phyloP scores from a whole-genome alignment of 306 rosid genomes.

The Vicia sativa region DNA sequence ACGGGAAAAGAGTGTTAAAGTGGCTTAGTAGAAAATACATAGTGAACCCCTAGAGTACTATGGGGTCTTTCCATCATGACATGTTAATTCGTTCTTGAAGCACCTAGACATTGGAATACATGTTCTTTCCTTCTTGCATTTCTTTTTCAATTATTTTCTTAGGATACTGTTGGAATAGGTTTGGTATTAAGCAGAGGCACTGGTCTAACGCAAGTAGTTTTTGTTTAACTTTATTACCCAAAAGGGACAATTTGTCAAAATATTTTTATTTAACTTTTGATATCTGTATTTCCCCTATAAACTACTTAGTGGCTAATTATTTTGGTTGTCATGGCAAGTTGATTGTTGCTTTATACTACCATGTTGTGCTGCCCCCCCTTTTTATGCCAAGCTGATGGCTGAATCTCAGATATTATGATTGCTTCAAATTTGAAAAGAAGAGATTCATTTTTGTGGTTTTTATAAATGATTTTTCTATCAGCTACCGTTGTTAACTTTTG shows the following conservation, averaged over 20 bases:
- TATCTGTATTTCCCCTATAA: not conserved
- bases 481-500: not conserved
- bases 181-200: too few relatives aligned
- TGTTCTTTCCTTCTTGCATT: too few relatives aligned
- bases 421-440: slow-evolving; percentile 1
- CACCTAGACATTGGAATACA: not conserved
- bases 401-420: not conserved
- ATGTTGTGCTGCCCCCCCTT: not conserved
- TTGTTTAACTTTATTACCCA: too few relatives aligned
- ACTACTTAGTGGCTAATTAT: not conserved
- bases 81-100: not conserved
- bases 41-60: too few relatives aligned
- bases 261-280: too few relatives aligned
- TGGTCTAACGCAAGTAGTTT: too few relatives aligned
- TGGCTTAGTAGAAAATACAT: not conserved
- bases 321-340: not conserved
- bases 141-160: too few relatives aligned
- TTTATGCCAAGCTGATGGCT: not conserved
- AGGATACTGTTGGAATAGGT: too few relatives aligned
- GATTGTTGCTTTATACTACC: not conserved
- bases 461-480: not conserved
- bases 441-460: not conserved
- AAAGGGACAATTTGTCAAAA: too few relatives aligned
- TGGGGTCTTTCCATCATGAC: too few relatives aligned
- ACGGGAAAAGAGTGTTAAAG: not conserved